phyloP scores from a whole-genome alignment of 768 basidiomycete species.

The Harrya chromipes region DNA sequence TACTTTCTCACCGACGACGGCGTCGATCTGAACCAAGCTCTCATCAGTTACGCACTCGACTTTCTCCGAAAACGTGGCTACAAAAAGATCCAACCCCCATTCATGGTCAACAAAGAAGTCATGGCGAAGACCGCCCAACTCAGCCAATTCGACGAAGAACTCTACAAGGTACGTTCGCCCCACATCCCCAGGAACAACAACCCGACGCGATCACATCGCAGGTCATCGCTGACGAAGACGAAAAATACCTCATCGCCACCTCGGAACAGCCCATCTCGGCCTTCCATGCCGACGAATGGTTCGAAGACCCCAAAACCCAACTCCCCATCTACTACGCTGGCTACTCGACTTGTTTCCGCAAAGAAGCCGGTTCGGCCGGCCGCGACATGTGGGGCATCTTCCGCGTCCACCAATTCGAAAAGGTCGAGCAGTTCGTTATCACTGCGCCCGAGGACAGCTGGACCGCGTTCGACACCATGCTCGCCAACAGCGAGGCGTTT shows the following conservation, averaged over 20 bases:
- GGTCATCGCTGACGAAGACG: slow-evolving; percentile 88
- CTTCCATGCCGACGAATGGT: slow-evolving; percentile 96
- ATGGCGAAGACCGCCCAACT: slow-evolving; percentile 99
- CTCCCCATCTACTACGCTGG: slow-evolving; percentile 90
- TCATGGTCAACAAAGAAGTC: slow-evolving; percentile 96
- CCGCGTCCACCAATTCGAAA: slow-evolving; percentile 99
- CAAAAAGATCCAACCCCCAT: slow-evolving; percentile 95
- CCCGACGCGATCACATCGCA: slow-evolving; percentile 20
- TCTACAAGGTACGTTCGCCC: slow-evolving; percentile 73
- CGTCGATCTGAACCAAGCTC: slow-evolving; percentile 94
- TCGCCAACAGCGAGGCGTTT: slow-evolving; percentile 87
- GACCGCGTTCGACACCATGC: slow-evolving; percentile 90
- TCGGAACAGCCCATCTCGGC: slow-evolving; percentile 99
- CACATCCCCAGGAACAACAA: neutral
- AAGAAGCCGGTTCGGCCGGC: slow-evolving; percentile 96
- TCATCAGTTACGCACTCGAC: slow-evolving; percentile 92
- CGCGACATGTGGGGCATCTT: slow-evolving; percentile 99
- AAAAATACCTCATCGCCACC: slow-evolving; percentile 98
- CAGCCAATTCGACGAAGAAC: slow-evolving; percentile 96
- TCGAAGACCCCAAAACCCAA: slow-evolving; percentile 87
- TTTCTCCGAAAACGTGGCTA: slow-evolving; percentile 80
- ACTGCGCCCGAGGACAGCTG: slow-evolving; percentile 94
- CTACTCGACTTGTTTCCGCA: slow-evolving; percentile 96
- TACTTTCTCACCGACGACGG: slow-evolving; percentile 97
- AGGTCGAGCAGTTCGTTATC: slow-evolving; percentile 95